Percentiles rank a stretch among this genome's conserved stretches.
Evolutionary conservation across 768 basidiomycete species (phyloP).

Genomic region (Suillus placidus): DNA sequence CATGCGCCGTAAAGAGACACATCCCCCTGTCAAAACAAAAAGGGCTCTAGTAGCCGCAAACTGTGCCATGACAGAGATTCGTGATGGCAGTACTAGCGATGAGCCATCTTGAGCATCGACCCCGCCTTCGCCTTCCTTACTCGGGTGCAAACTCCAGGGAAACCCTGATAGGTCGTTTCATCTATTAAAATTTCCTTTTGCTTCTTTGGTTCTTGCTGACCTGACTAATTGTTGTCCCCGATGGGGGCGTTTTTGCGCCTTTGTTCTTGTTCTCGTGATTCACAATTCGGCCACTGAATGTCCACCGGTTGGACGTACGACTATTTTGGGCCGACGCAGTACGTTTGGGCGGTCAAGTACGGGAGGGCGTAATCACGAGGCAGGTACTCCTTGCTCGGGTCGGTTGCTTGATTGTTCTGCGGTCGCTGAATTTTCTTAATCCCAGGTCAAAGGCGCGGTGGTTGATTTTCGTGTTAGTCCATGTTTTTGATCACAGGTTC

Average conservation of each 20-base stretch:
- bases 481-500: not conserved
- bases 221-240: slow-evolving; percentile 6
- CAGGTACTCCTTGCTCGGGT: not conserved
- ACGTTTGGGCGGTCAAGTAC: not conserved
- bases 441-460: not conserved
- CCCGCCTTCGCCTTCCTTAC: slow-evolving; percentile 5
- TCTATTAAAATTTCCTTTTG: not conserved
- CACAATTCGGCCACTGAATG: not conserved
- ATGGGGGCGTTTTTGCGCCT: slow-evolving; percentile 4
- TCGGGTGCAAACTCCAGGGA: not conserved
- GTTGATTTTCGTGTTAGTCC: not conserved
- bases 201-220: slow-evolving; percentile 6
- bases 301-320: not conserved
- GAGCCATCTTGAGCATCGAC: not conserved
- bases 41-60: not conserved
- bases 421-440: not conserved
- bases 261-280: slow-evolving; percentile 7
- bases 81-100: not conserved
- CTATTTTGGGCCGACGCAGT: not conserved
- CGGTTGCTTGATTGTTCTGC: not conserved
- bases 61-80: slow-evolving; percentile 4
- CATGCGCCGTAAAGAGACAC: not conserved
- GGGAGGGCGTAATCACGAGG: not conserved
- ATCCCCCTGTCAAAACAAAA: not conserved
- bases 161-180: not conserved